Evolutionary conservation across 163 green algal genomes (phyloP).

Genomic region (Scenedesmus sp.): DNA sequence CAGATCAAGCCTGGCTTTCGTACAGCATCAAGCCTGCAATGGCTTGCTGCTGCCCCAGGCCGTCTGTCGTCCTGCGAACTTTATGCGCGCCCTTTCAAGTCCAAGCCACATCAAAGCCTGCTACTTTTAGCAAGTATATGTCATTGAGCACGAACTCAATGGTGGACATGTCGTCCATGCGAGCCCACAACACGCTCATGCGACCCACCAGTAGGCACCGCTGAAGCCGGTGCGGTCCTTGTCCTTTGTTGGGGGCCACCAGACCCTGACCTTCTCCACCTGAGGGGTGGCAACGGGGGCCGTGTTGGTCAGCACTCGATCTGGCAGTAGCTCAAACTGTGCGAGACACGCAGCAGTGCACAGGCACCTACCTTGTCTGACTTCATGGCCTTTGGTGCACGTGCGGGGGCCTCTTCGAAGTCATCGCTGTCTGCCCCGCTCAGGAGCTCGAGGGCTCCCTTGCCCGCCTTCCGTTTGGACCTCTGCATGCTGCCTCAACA

Average conservation of each 20-base stretch:
- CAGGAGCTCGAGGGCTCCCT: neutral
- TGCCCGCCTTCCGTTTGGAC: conserved; percentile 15
- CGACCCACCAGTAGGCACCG: conserved; percentile 71
- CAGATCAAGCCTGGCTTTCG: neutral
- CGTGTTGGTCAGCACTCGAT: neutral
- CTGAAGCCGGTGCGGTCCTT: conserved; percentile 60
- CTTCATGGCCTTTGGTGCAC: neutral
- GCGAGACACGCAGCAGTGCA: neutral
- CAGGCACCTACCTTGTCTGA: conserved; percentile 4
- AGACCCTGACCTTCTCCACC: conserved; percentile 42
- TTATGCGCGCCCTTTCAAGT: neutral
- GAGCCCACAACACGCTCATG: neutral
- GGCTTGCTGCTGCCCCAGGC: neutral
- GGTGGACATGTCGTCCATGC: conserved; percentile 4
- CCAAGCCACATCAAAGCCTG: neutral
- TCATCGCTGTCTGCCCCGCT: conserved; percentile 12
- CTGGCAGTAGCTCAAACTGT: conserved; percentile 13
- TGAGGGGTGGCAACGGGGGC: neutral
- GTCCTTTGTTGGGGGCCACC: conserved; percentile 45
- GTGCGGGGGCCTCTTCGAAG: neutral
- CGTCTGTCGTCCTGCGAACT: conserved; percentile 2
- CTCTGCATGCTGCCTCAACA: conserved; percentile 8
- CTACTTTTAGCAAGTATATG: neutral
- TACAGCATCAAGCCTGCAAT: neutral
- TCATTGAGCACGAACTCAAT: neutral